Evolutionary conservation across 2,329 filamentous ascomycete species (phyloP).

Genomic region (Thielaviopsis euricoi): DNA sequence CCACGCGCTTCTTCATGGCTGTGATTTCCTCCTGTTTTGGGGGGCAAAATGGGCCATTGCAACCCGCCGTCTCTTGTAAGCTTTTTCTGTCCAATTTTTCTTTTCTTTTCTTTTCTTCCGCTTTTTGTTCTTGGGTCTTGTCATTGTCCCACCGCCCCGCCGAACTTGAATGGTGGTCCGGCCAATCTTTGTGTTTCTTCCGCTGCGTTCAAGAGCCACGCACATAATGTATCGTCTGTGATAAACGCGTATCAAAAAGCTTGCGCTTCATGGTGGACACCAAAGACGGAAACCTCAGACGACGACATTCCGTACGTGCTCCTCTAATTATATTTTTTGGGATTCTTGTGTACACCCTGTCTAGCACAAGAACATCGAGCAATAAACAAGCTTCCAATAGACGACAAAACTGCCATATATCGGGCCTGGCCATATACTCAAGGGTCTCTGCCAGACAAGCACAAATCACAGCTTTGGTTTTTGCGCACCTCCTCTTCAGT

Average conservation of each 20-base stretch:
- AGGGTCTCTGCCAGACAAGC: background rate
- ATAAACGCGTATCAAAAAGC: no score
- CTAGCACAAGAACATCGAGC: background rate
- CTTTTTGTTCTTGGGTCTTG: background rate
- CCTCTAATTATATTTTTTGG: background rate
- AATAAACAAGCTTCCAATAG: background rate
- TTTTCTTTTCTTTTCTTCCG: background rate
- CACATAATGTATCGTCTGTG: background rate
- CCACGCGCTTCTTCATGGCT: constrained; percentile 73
- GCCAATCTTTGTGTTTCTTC: background rate
- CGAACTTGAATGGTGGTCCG: background rate
- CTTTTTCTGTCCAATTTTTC: constrained; percentile 1
- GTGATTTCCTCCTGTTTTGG: constrained; percentile 54
- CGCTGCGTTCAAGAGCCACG: background rate
- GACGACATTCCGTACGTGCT: background rate
- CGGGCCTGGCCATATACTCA: background rate
- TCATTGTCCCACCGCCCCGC: no score
- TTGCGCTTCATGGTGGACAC: no score
- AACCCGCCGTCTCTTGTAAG: constrained; percentile 2
- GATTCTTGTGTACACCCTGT: background rate
- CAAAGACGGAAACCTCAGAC: no score
- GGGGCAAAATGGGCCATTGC: background rate
- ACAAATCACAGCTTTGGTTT: background rate
- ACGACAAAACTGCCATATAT: background rate
- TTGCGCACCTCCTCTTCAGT: constrained; percentile 10